phyloP scores from a whole-genome alignment of 495 filamentous ascomycete genomes.

The Rhizodiscina lignyota region DNA sequence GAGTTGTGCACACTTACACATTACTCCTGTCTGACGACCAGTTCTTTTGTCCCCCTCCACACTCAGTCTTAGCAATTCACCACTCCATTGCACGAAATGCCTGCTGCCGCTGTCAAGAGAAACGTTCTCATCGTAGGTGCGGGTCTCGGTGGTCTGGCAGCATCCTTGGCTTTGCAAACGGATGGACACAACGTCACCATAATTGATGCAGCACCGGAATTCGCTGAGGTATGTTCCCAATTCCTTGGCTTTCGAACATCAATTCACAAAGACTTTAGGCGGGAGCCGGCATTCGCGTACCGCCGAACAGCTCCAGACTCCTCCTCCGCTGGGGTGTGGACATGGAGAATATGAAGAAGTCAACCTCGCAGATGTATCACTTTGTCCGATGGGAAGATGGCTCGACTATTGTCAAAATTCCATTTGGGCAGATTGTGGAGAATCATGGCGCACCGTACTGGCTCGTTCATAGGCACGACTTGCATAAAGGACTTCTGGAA shows the following conservation, averaged over 20 bases:
- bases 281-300: constrained; percentile 10
- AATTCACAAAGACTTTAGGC: constrained; percentile 4
- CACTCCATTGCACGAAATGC: too few relatives aligned
- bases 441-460: constrained; percentile 4
- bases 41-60: too few relatives aligned
- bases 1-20: too few relatives aligned
- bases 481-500: background rate
- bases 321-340: constrained; percentile 6
- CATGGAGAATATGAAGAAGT: constrained; percentile 6
- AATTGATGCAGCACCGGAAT: constrained; percentile 7
- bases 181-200: constrained; percentile 9
- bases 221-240: constrained; percentile 7
- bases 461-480: background rate
- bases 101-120: background rate
- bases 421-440: constrained; percentile 6
- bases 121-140: constrained; percentile 9
- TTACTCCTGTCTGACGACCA: too few relatives aligned
- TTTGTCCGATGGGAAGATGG: constrained; percentile 8
- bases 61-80: too few relatives aligned
- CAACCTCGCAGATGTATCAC: constrained; percentile 5
- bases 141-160: constrained; percentile 9
- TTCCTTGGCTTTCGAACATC: background rate
- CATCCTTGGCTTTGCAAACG: constrained; percentile 4
- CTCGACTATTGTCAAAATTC: constrained; percentile 3
- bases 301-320: constrained; percentile 9